Evolutionary conservation across 371 early-diverging fungal species (phyloP), one percentile per base, ranked within the genome.

Genomic region (Mucor irregularis): DNA sequence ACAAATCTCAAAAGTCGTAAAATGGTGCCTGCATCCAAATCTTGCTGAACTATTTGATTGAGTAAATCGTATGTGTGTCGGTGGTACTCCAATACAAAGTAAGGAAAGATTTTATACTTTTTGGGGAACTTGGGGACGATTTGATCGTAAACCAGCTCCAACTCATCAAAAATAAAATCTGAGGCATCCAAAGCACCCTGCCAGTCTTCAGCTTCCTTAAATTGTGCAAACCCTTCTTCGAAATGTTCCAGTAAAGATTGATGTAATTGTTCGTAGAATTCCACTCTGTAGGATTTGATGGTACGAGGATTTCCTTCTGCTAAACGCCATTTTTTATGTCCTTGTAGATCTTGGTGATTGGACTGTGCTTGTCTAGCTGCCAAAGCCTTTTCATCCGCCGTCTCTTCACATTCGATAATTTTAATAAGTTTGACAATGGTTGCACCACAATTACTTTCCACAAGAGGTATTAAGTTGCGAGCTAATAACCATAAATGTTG

Each of bases 51-150:
- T 58, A 95, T 80, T 58, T 78, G 71, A 65, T 91, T 86, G 17
- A 90, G 71, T 52, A 86, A 72, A 16, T 85, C 85, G 58, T 94
- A 91, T 2, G 97, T 88, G 29, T 88, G 85, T 28, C 89, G 89
- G 70, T 98, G 99, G 64, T 96, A 97, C 71, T 94, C 95, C 37
- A 92, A 73, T 1, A 96, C 91, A 68, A 90, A 96, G 62, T 91
- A 88, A 19, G 91, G 90, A 66, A 95, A 94, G 28, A 96, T 90
- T 53, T 90, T 91, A 83, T 94, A 97, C 44, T 88, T 84, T 45
- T 87, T 82, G 3, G 99, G 98, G 49, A 97, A 93, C 17, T 85
- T 82, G 5, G 95, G 94, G 19, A 83, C 87, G 16, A 98, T 74
- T 10, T 91, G 86, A 62, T 98, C 94, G 53, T 84, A 85, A 0